A percentile compares a stretch with the other conserved stretches of the same genome.
Conservation (phyloP, 768 basidiomycete genomes). For the Leccinum incarnatum region DNA sequence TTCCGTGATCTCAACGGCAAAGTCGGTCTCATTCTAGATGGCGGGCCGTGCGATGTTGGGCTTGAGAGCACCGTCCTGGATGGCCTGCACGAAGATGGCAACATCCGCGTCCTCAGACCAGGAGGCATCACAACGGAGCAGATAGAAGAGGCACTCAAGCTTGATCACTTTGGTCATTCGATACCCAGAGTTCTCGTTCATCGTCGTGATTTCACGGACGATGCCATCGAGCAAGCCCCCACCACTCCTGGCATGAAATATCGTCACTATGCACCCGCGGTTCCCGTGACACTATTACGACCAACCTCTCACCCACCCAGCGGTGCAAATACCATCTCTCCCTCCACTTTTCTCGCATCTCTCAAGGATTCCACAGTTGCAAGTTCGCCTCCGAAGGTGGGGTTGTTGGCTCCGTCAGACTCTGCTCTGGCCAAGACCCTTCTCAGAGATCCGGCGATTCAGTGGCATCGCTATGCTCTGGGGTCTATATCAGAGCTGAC, state of each 20-base stretch:
- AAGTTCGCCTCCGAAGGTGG: constrained; percentile 43
- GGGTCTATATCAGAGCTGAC: constrained; percentile 56
- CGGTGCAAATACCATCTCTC: constrained; percentile 29
- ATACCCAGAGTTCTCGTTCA: constrained; percentile 74
- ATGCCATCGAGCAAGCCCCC: constrained; percentile 69
- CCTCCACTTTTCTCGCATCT: constrained; percentile 42
- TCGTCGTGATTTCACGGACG: constrained; percentile 71
- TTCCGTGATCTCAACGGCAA: constrained; percentile 72
- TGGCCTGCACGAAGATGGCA: constrained; percentile 72
- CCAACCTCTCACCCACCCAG: constrained; percentile 44
- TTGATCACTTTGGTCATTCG: constrained; percentile 35
- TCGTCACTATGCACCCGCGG: constrained; percentile 89
- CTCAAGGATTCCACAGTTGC: constrained; percentile 29
- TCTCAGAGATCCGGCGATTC: constrained; percentile 35
- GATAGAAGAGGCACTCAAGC: constrained; percentile 57
- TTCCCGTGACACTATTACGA: constrained; percentile 77
- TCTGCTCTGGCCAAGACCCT: constrained; percentile 38
- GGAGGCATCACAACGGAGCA: constrained; percentile 93
- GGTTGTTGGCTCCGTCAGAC: constrained; percentile 65
- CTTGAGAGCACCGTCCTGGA: constrained; percentile 96
- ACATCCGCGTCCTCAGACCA: constrained; percentile 80
- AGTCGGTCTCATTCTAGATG: constrained; percentile 80
- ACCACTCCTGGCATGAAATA: constrained; percentile 99
- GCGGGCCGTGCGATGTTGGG: constrained; percentile 87
- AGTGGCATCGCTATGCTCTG: constrained; percentile 57